These are phyloP conservation scores for Gracilaria gracilis DNA, from an alignment of 23 red algal species.

Conservation along the genomic window DNA sequence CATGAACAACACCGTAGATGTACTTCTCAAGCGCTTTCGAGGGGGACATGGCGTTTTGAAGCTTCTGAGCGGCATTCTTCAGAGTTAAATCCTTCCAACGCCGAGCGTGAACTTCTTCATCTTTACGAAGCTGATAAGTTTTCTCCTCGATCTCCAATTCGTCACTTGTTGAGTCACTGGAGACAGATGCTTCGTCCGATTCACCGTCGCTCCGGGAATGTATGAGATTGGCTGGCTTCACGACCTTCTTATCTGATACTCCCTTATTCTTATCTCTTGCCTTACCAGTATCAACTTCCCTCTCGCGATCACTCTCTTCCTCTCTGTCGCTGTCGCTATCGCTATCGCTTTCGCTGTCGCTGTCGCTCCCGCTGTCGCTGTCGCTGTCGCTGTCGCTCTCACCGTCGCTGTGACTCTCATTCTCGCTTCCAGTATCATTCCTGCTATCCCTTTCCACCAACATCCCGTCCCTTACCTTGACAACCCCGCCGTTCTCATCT, in stretches of 20 bases:
- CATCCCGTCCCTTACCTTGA: slow-evolving; percentile 20
- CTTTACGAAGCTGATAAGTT: neutral
- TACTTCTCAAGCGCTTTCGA: slow-evolving; percentile 67
- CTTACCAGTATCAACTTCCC: neutral
- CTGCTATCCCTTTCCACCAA: neutral
- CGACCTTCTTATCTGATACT: too few species aligned
- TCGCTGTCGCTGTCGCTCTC: slow-evolving; percentile 18
- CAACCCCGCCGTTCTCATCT: neutral
- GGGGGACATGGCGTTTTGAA: slow-evolving; percentile 37
- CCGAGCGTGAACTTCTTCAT: slow-evolving; percentile 27
- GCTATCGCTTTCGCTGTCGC: slow-evolving; percentile 30
- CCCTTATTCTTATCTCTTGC: neutral
- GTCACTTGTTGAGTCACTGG: slow-evolving; percentile 9
- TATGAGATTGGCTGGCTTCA: neutral
- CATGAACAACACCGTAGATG: slow-evolving; percentile 50
- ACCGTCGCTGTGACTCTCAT: slow-evolving; percentile 12
- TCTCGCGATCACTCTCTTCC: neutral
- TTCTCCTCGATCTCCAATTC: neutral
- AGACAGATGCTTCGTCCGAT: neutral
- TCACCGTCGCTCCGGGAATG: neutral
- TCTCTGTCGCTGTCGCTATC: slow-evolving; percentile 20
- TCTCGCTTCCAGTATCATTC: neutral
- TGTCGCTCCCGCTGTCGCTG: slow-evolving; percentile 24
- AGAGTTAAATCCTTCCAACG: slow-evolving; percentile 61
- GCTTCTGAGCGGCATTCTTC: slow-evolving; percentile 28